Percentiles rank a stretch among this genome's conserved stretches.
Evolutionary conservation across 805 yeast genomes (phyloP).

Genomic region (Sugiyamaella smithiae): DNA sequence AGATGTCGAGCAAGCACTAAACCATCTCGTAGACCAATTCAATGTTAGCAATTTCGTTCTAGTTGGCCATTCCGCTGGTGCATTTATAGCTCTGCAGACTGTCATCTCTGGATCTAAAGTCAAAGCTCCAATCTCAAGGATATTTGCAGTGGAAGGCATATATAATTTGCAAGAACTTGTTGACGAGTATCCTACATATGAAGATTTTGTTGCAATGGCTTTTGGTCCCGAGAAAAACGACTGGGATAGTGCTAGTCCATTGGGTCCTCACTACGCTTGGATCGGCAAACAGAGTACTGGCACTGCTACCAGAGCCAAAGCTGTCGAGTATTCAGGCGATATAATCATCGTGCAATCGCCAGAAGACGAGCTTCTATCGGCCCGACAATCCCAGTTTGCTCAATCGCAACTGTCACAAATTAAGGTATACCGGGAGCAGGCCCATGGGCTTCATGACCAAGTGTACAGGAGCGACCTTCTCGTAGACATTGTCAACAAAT

Average conservation of each 20-base stretch:
- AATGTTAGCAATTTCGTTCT: slow-evolving; percentile 35
- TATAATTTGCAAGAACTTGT: slow-evolving; percentile 52
- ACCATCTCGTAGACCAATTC: slow-evolving; percentile 23
- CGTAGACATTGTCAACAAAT: slow-evolving; percentile 28
- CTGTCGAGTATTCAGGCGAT: slow-evolving; percentile 12
- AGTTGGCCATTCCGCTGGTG: slow-evolving; percentile 83
- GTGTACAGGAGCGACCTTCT: slow-evolving; percentile 49
- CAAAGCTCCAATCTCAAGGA: neutral
- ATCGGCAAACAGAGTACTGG: neutral
- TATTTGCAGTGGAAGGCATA: slow-evolving; percentile 60
- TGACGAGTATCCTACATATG: slow-evolving; percentile 60
- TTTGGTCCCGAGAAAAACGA: slow-evolving; percentile 38
- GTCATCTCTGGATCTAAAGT: slow-evolving; percentile 5
- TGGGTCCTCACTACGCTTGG: slow-evolving; percentile 6
- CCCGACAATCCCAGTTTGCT: slow-evolving; percentile 43
- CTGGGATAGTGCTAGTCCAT: slow-evolving; percentile 29
- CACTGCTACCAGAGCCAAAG: neutral
- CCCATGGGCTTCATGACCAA: slow-evolving; percentile 60
- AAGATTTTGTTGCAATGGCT: slow-evolving; percentile 57
- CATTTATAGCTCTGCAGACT: slow-evolving; percentile 60
- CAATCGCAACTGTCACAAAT: neutral
- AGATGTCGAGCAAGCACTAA: slow-evolving; percentile 52
- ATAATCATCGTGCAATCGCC: slow-evolving; percentile 55
- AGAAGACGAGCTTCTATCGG: slow-evolving; percentile 61
- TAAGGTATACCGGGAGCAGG: slow-evolving; percentile 34